These are phyloP conservation scores for Imleria badia DNA, from an alignment of 768 basidiomycete genomes.

Conservation along the genomic window DNA sequence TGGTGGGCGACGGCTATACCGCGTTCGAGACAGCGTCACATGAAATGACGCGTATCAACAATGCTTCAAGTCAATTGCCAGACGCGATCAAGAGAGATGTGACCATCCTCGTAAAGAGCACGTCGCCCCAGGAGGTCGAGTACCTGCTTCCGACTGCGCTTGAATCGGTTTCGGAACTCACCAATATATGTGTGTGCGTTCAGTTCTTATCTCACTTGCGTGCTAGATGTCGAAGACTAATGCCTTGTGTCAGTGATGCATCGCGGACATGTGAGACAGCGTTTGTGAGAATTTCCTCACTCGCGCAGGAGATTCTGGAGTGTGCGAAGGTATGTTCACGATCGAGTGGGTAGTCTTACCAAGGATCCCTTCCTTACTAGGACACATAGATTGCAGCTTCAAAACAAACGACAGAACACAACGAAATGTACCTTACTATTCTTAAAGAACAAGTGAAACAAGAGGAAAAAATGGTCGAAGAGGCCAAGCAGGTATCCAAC, in stretches of 20 bases:
- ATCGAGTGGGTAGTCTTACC: background rate
- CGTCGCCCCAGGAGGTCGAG: conserved; percentile 11
- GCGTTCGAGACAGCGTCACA: conserved; percentile 21
- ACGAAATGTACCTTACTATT: background rate
- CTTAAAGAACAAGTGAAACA: background rate
- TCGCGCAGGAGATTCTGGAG: background rate
- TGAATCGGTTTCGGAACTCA: conserved; percentile 19
- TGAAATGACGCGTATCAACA: conserved; percentile 22
- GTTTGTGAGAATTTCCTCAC: background rate
- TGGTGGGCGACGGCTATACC: conserved; percentile 22
- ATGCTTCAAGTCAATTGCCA: conserved; percentile 17
- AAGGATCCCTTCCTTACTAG: background rate
- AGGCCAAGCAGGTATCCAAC: background rate
- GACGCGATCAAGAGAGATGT: conserved; percentile 18
- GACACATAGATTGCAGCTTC: background rate
- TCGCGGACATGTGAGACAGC: background rate
- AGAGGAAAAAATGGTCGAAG: background rate
- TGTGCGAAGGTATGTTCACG: background rate
- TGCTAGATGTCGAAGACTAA: background rate
- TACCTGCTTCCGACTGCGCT: conserved; percentile 18
- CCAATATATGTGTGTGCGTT: conserved; percentile 18
- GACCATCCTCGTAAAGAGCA: conserved; percentile 11
- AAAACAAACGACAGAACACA: background rate
- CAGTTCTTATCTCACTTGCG: background rate
- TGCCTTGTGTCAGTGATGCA: background rate